phyloP scores from a whole-genome alignment of 2,329 filamentous ascomycete genomes.

The Talaromyces sp. region DNA sequence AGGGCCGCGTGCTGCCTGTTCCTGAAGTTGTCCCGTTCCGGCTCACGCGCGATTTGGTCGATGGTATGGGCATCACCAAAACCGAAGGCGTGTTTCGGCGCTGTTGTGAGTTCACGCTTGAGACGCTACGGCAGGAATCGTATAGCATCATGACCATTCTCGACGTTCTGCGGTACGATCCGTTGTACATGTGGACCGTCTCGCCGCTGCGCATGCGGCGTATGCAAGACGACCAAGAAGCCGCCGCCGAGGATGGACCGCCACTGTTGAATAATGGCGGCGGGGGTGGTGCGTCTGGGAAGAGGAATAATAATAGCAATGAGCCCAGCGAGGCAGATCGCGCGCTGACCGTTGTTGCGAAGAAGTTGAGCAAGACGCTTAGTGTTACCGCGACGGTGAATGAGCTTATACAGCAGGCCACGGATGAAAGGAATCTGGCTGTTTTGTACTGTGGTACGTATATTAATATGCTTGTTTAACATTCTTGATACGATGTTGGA shows the following conservation, averaged over 20 bases:
- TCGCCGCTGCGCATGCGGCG: conserved; percentile 63
- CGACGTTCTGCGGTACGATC: conserved; percentile 96
- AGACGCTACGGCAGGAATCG: conserved; percentile 88
- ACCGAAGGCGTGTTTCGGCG: conserved; percentile 94
- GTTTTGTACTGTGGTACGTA: conserved; percentile 74
- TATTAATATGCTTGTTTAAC: neutral
- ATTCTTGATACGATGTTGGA: conserved; percentile 6
- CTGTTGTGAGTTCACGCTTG: conserved; percentile 97
- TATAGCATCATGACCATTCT: conserved; percentile 98
- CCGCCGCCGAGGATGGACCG: conserved; percentile 30
- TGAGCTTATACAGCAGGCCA: conserved; percentile 92
- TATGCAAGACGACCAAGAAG: conserved; percentile 56
- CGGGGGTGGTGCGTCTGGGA: neutral
- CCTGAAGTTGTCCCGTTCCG: conserved; percentile 96
- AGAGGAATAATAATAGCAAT: conserved; percentile 10
- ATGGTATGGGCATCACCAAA: conserved; percentile 92
- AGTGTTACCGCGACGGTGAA: conserved; percentile 95
- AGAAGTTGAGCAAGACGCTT: conserved; percentile 90
- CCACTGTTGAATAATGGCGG: conserved; percentile 16
- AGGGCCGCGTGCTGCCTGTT: conserved; percentile 87
- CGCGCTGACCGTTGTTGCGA: conserved; percentile 85
- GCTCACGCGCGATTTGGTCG: conserved; percentile 87
- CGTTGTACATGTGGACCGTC: conserved; percentile 91
- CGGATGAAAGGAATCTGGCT: conserved; percentile 86
- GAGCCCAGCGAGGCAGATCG: conserved; percentile 80